Evolutionary conservation across 805 yeast species (phyloP).

Genomic region (Lachancea quebecensis): DNA sequence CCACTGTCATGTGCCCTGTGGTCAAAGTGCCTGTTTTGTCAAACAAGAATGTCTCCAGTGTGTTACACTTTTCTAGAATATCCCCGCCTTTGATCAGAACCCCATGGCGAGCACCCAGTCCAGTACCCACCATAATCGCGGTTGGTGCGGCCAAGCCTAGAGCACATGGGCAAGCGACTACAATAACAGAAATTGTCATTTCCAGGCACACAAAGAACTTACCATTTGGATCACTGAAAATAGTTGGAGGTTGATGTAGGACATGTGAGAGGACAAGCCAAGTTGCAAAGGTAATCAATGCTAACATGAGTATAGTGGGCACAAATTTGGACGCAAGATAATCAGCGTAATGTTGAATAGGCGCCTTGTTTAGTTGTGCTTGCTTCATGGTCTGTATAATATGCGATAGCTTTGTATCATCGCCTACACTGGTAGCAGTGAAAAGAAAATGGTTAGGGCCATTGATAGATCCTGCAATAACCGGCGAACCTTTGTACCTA

Average conservation of each 20-base stretch:
- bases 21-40: conserved; percentile 97
- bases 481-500: conserved; percentile 52
- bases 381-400: conserved; percentile 80
- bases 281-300: conserved; percentile 55
- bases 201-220: conserved; percentile 62
- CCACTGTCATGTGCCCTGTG: conserved; percentile 63
- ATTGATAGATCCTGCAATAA: conserved; percentile 89
- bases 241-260: conserved; percentile 38
- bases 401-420: conserved; percentile 78
- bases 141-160: conserved; percentile 97
- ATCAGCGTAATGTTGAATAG: conserved; percentile 87
- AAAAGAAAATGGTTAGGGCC: conserved; percentile 67
- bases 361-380: conserved; percentile 85
- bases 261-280: conserved; percentile 46
- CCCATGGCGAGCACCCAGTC: conserved; percentile 87
- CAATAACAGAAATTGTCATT: conserved; percentile 83
- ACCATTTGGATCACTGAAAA: conserved; percentile 44
- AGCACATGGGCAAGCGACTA: conserved; percentile 98
- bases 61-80: conserved; percentile 65
- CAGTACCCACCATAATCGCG: conserved; percentile 98
- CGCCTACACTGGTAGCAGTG: conserved; percentile 65
- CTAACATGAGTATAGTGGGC: conserved; percentile 57
- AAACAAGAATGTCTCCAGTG: conserved; percentile 62
- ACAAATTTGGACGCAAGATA: conserved; percentile 79
- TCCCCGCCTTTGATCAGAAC: conserved; percentile 92